A percentile compares a stretch with the other conserved stretches of the same genome.
Conservation (phyloP, 208 protist species). For the Blechomonas ayalai region DNA sequence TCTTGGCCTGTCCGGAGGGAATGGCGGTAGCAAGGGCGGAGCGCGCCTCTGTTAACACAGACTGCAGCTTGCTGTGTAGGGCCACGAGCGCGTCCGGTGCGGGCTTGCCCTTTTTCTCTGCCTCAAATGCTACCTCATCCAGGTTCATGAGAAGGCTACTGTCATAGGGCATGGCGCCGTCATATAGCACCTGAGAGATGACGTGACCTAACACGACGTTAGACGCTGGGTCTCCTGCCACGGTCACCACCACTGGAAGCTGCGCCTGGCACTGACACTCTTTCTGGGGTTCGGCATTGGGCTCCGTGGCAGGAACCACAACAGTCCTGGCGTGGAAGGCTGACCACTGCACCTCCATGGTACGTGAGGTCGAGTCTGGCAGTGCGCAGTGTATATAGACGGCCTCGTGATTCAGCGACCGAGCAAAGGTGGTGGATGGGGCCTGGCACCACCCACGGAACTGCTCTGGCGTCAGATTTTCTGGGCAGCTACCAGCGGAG, state of each 20-base stretch:
- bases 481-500: slow-evolving; percentile 26
- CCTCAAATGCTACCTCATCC: slow-evolving; percentile 46
- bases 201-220: slow-evolving; percentile 67
- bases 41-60: slow-evolving; percentile 13
- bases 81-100: slow-evolving; percentile 18
- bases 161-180: slow-evolving; percentile 28
- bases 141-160: slow-evolving; percentile 58
- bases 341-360: slow-evolving; percentile 21
- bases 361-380: slow-evolving; percentile 28
- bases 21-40: background rate
- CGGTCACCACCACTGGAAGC: slow-evolving; percentile 9
- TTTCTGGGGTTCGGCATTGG: too few relatives aligned
- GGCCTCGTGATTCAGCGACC: slow-evolving; percentile 7
- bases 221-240: slow-evolving; percentile 25
- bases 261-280: slow-evolving; percentile 1
- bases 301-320: too few relatives aligned
- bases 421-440: slow-evolving; percentile 28
- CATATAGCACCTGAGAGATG: slow-evolving; percentile 33
- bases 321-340: too few relatives aligned
- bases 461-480: slow-evolving; percentile 13
- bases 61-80: slow-evolving; percentile 24
- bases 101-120: slow-evolving; percentile 10
- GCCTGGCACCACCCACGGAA: slow-evolving; percentile 54
- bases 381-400: slow-evolving; percentile 50
- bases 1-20: slow-evolving; percentile 8